A percentile compares a stretch with the other conserved stretches of the same genome.
Conservation (phyloP, 495 filamentous ascomycete species). For the Jackrogersella minutella region DNA sequence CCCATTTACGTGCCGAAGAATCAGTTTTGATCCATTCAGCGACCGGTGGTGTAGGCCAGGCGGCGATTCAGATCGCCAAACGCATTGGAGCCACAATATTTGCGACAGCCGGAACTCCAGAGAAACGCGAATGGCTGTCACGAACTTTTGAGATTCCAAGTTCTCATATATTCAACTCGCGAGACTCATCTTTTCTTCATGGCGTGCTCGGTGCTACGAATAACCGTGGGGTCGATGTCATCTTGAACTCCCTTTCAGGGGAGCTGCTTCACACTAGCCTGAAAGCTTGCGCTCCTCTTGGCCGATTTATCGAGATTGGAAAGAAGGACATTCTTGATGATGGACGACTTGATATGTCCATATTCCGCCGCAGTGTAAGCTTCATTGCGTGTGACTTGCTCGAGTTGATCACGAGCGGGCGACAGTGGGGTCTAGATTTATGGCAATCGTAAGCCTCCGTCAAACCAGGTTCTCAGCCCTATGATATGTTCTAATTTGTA, state of each 20-base stretch:
- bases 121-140: not conserved
- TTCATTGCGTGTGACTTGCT: slow-evolving; percentile 16
- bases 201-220: not conserved
- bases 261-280: no score
- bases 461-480: no score
- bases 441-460: no score
- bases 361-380: slow-evolving; percentile 29
- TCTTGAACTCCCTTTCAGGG: not conserved
- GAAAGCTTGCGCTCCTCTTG: no score
- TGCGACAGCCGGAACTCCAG: not conserved
- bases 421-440: no score
- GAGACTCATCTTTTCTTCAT: not conserved
- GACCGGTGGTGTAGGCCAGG: not conserved
- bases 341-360: slow-evolving; percentile 36
- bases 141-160: not conserved
- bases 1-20: no score
- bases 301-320: not conserved
- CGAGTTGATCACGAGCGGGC: slow-evolving; percentile 4
- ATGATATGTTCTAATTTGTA: no score
- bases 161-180: not conserved
- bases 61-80: not conserved
- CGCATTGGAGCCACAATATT: not conserved
- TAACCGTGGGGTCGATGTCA: not conserved
- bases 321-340: slow-evolving; percentile 39
- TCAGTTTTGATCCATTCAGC: not conserved